Base-by-base conservation (phyloP, 768 basidiomycete species). In the Termitomyces sp. region DNA sequence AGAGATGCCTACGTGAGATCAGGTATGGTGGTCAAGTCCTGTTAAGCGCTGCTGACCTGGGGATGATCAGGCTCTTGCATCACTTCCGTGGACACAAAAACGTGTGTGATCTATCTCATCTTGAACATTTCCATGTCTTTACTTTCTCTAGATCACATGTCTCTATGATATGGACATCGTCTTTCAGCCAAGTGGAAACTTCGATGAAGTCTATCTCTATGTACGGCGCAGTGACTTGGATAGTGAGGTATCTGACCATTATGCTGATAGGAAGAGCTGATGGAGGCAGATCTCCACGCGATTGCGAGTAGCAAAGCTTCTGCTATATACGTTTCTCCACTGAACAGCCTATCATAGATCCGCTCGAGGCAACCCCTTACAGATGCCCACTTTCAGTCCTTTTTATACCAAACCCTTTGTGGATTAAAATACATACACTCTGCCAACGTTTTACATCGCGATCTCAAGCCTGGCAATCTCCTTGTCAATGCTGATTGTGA, bases 31-130 rank as follows among this genome's bases (percentile, higher is more conserved):
- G 18, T 57, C 44, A 9, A 30, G 18, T 44, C 34, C 30, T 59
- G 15, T 31, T 31, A 39, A 6, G 31, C 34, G 47, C 39, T n/a
- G 58, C 51, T 62, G 51, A 64, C 50, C 42, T 54, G 31, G 24
- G 20, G 31, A 42, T 62, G 15, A 30, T 49, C 58, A 95, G 94
- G 70, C 79, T 99, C 44, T 75, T 99, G 39, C 95, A 96, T 73
- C 97, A 99, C 74, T 99, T 99, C 77, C 85, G 97, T 66, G 95
- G 96, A 5, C 97, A 99, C 78, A 99, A 99, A 79, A 99, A 99
- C 70, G 95, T 98, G 48, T 57, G 84, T 74, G 24, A 36, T 54
- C 20, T 42, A 44, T 44, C 0, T 30, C 54, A 61, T 41, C 12
- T 59, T 15, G 49, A 47, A 16, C 42, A 41, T 46, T 30, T 47